Evolutionary conservation across 73 alveolate genomes (phyloP), one percentile per base, ranked within the genome.

Genomic region (Stentor roeselii): DNA sequence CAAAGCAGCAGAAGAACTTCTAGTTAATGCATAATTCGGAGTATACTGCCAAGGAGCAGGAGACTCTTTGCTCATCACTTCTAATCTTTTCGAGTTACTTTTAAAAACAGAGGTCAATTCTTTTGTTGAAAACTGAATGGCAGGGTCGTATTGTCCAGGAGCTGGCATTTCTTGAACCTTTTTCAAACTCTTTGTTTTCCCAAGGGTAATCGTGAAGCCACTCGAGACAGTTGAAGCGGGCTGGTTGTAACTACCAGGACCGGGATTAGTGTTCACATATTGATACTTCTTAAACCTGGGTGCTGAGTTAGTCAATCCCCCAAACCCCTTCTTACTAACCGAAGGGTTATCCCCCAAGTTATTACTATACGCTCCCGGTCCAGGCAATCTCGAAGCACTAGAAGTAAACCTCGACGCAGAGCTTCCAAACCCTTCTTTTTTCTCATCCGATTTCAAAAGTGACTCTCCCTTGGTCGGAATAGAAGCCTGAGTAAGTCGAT

Each of bases 321-420:
- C 84, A 76, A 36, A 76, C 21, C 84, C 84, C 3, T 76, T 76
- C 39, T 76, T 76, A 40, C 84, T 76, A 78, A 76, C 39, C n/a
- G 75, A 39, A n/a, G 60, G 75, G 75, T 76, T 41, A 1, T 39
- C 84, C 21, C n/a, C 38, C 2, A 6, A 15, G 14, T 15, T 34
- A 1, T 35, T 32, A 21, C 36, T 21, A 76, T 76, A 76, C n/a
- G 32, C n/a, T 1, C 84, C 84, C 1, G 84, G 84, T 15, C 84
- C 84, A 36, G 84, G 84, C 0, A 14, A 15, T 21, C 15, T 14
- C 21, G n/a, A 67, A 30, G 80, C 15, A 27, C 34, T 67, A 21
- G 80, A 36, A 15, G 34, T 34, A 67, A 67, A 67, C 34, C 80
- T 34, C 38, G 32, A 21, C 1, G 84, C 60, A 14, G 75, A 39